Conservation (phyloP, 2,329 filamentous ascomycete species). For the Simplicillium aogashimaense region DNA sequence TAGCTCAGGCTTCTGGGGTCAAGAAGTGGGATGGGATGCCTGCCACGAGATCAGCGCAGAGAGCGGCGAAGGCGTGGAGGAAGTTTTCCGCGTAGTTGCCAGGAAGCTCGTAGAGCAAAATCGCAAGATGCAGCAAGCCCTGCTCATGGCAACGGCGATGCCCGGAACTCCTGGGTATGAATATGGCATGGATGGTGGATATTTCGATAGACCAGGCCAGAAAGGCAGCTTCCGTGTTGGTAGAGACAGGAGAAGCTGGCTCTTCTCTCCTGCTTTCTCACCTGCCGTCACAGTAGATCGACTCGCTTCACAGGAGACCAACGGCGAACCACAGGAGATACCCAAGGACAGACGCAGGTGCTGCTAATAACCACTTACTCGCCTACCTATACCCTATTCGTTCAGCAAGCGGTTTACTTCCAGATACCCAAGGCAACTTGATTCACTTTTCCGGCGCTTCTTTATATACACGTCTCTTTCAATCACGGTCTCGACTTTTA, state of each 20-base stretch:
- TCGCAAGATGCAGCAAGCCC: conserved; percentile 50
- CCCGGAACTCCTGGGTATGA: conserved; percentile 39
- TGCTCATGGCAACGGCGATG: conserved; percentile 43
- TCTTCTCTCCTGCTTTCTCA: conserved; percentile 45
- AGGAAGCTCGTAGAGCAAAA: conserved; percentile 56
- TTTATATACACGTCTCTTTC: too few species aligned
- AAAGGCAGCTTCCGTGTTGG: conserved; percentile 46
- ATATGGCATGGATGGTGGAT: conserved; percentile 32
- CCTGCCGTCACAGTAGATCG: conserved; percentile 40
- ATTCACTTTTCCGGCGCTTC: too few species aligned
- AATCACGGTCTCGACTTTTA: too few species aligned
- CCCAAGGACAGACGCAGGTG: conserved; percentile 14
- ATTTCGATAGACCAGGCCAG: conserved; percentile 40
- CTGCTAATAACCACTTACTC: conserved; percentile 10
- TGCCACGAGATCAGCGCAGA: conserved; percentile 96
- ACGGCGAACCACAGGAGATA: conserved; percentile 7
- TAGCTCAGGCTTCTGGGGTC: conserved; percentile 76
- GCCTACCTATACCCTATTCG: neutral
- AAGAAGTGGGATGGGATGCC: conserved; percentile 91
- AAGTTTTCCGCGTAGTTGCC: conserved; percentile 72
- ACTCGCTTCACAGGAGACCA: conserved; percentile 17
- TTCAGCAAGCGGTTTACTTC: neutral
- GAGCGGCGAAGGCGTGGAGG: conserved; percentile 89
- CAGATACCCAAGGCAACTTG: neutral
- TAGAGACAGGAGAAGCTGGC: conserved; percentile 47